These are phyloP conservation scores for Piromyces finnis DNA, from an alignment of 192 early-diverging fungal species.

Conservation along the genomic window DNA sequence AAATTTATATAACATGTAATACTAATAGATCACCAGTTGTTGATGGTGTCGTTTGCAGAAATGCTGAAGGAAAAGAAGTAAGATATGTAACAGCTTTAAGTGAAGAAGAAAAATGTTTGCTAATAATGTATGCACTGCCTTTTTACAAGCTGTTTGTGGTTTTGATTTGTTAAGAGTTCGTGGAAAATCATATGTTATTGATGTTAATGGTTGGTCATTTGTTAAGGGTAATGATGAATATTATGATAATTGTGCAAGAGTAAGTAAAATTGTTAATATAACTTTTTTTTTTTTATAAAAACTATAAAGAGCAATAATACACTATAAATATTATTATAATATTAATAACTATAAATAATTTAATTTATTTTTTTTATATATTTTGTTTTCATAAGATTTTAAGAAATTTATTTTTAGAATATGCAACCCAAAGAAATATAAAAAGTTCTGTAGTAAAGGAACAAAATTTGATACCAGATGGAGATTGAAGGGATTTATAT, in stretches of 20 bases:
- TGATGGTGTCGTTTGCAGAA: constrained; percentile 84
- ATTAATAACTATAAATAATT: too few relatives aligned
- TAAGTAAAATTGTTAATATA: not conserved
- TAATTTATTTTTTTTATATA: not conserved
- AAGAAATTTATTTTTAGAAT: not conserved
- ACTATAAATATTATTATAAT: too few relatives aligned
- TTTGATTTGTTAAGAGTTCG: constrained; percentile 77
- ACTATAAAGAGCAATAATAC: too few relatives aligned
- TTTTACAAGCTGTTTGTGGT: constrained; percentile 89
- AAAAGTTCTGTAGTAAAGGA: constrained; percentile 8
- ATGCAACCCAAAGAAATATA: not conserved
- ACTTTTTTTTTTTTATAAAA: not conserved
- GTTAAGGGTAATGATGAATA: constrained; percentile 91
- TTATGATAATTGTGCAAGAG: constrained; percentile 61
- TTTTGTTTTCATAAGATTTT: not conserved
- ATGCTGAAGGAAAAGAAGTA: constrained; percentile 92
- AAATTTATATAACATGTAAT: too few relatives aligned
- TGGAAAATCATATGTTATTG: constrained; percentile 77
- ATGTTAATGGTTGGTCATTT: constrained; percentile 98
- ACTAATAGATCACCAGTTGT: constrained; percentile 72
- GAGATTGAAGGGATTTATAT: constrained; percentile 82
- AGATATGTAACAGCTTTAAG: constrained; percentile 77
- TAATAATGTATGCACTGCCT: constrained; percentile 47
- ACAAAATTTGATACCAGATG: constrained; percentile 61
- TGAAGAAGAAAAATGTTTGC: constrained; percentile 61